A percentile compares a stretch with the other conserved stretches of the same genome.
phyloP scores from a whole-genome alignment of 1,284 basidiomycete genomes.

The Marasmius oreades region DNA sequence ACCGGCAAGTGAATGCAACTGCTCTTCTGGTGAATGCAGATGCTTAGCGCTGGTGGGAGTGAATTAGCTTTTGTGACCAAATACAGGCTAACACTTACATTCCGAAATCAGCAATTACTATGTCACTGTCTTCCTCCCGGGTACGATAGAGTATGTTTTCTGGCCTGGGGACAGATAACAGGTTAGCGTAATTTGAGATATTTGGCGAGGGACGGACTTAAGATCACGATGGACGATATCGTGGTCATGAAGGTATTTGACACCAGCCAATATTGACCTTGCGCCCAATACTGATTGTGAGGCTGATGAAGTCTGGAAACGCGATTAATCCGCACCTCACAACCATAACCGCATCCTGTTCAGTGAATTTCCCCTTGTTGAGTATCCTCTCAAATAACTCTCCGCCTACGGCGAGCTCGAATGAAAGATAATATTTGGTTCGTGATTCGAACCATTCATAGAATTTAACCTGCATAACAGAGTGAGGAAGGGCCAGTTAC shows the following conservation, averaged over 20 bases:
- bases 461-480: constrained; percentile 72
- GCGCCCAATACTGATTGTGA: neutral
- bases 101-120: constrained; percentile 96
- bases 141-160: constrained; percentile 94
- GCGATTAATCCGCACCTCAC: constrained; percentile 40
- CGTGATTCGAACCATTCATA: constrained; percentile 93
- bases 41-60: constrained; percentile 71
- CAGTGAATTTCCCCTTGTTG: constrained; percentile 84
- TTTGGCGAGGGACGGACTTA: constrained; percentile 48
- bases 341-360: constrained; percentile 78
- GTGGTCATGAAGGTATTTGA: constrained; percentile 81
- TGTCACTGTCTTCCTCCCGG: constrained; percentile 64
- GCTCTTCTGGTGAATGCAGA: constrained; percentile 73
- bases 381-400: constrained; percentile 87
- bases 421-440: constrained; percentile 87
- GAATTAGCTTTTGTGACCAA: constrained; percentile 1
- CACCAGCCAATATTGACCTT: constrained; percentile 76
- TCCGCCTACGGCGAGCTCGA: constrained; percentile 88
- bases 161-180: constrained; percentile 48
- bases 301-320: neutral
- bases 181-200: neutral
- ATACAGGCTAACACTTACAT: constrained; percentile 54
- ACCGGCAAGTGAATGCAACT: constrained; percentile 81
- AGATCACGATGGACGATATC: constrained; percentile 92
- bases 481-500: neutral